Evolutionary conservation across 768 basidiomycete species (phyloP), one percentile per base, ranked within the genome.

Genomic region (Calocera cornea): DNA sequence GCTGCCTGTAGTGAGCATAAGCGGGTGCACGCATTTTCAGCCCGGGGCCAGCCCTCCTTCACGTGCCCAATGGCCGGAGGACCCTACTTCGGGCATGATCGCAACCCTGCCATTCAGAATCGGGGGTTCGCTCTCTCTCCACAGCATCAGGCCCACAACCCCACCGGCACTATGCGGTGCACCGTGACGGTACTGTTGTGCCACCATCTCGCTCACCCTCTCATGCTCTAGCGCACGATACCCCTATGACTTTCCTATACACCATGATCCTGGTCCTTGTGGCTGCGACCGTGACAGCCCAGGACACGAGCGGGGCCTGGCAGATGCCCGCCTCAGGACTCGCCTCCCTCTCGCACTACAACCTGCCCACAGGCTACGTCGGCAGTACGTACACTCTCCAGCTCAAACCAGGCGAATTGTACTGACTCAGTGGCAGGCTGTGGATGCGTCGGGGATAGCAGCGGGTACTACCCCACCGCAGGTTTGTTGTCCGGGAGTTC

Each of bases 341-440:
- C 41, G 91, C 89, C 17, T 89, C 89, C 14, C 80, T 92, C 78
- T 90, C 89, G n/a, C 86, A 90, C 74, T 90, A 92, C 73, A 77
- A 75, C 41, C 75, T 85, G 8, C 83, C 78, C 69, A 65, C 74
- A 7, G 50, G 82, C 69, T 86, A 80, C 68, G 79, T 91, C 69
- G 88, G 89, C 41, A 68, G 71, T 71, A 65, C n/a, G 71, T 33
- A 19, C 24, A 8, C 29, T 40, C 1, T 27, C n/a, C 29, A 1
- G 27, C 24, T n/a, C 41, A 7, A 31, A 27, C 34, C 14, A n/a
- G 16, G n/a, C 40, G 17, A n/a, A n/a, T n/a, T 2, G 49, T 41
- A 5, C 36, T 16, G 19, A 40, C 17, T 40, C 11, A 27, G 16
- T 38, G 54, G 31, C 22, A 29, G 80, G 87, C 0, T 92, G 90